Conservation (phyloP, 148 eudicot species). For the Fallopia convolvulus region DNA sequence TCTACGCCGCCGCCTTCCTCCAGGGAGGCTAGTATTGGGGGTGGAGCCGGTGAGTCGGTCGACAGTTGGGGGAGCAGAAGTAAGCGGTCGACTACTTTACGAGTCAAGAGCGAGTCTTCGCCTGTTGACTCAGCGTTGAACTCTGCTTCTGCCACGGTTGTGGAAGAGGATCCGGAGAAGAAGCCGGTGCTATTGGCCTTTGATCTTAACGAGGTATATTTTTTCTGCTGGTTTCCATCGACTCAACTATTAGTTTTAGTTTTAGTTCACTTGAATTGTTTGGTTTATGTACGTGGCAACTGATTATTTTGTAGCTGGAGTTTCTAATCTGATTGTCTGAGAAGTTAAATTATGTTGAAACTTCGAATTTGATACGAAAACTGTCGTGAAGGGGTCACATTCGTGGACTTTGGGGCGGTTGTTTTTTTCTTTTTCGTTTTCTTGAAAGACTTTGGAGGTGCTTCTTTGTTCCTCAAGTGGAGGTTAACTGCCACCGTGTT, state of each 20-base stretch:
- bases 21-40: not conserved
- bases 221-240: not conserved
- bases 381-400: not conserved
- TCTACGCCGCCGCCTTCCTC: conserved; percentile 1
- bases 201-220: conserved; percentile 33
- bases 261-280: not conserved
- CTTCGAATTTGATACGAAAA: not conserved
- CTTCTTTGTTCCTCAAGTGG: not conserved
- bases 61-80: conserved; percentile 22
- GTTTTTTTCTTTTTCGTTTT: too few relatives aligned
- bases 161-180: not conserved
- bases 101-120: conserved; percentile 17
- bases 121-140: conserved; percentile 3
- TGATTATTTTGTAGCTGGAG: not conserved
- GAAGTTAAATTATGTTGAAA: not conserved
- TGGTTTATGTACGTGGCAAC: not conserved
- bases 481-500: not conserved
- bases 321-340: not conserved
- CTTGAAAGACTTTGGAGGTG: too few relatives aligned
- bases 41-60: conserved; percentile 7
- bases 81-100: conserved; percentile 12
- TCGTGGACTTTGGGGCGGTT: not conserved
- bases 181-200: conserved; percentile 25
- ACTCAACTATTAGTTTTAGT: not conserved
- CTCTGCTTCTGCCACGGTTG: not conserved